A percentile compares a stretch with the other conserved stretches of the same genome.
phyloP scores from a whole-genome alignment of 2,329 filamentous ascomycete species.

The Monosporascus sp. region DNA sequence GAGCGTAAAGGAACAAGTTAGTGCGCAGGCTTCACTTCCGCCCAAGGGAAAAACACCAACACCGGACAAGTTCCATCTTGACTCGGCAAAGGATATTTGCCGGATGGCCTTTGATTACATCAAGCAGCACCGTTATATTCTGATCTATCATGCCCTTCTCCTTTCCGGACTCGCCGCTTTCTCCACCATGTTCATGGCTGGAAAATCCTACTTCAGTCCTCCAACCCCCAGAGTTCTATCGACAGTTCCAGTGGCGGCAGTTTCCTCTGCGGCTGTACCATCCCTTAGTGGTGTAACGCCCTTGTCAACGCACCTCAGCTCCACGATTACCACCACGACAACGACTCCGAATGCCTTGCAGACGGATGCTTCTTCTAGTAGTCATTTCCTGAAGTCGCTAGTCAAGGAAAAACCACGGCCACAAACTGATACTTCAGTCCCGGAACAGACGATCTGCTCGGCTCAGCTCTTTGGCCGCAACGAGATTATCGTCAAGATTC shows the following conservation, averaged over 20 bases:
- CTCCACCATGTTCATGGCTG: conserved; percentile 3
- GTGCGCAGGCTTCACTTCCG: background rate
- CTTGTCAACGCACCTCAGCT: conserved; percentile 16
- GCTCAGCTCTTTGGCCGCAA: conserved; percentile 41
- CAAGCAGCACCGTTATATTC: conserved; percentile 10
- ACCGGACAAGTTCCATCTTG: background rate
- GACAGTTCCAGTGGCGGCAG: conserved; percentile 28
- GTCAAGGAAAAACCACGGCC: conserved; percentile 31
- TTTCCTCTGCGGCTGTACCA: conserved; percentile 19
- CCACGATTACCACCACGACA: conserved; percentile 23
- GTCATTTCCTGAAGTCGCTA: conserved; percentile 36
- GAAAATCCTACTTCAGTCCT: conserved; percentile 13
- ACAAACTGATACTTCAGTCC: conserved; percentile 17
- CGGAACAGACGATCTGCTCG: conserved; percentile 36
- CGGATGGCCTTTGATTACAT: conserved; percentile 5
- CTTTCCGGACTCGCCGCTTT: conserved; percentile 11
- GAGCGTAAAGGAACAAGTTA: background rate
- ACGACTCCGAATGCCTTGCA: conserved; percentile 28
- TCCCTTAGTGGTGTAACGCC: conserved; percentile 14
- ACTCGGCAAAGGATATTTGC: background rate
- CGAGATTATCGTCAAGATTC: conserved; percentile 51
- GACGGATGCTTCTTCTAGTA: conserved; percentile 27
- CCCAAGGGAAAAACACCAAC: background rate
- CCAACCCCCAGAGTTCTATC: conserved; percentile 18
- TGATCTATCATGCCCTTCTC: conserved; percentile 6